Evolutionary conservation across 129 eudicot genomes (phyloP), one percentile per base, ranked within the genome.

Genomic region (Centrapalus pauciflorus): DNA sequence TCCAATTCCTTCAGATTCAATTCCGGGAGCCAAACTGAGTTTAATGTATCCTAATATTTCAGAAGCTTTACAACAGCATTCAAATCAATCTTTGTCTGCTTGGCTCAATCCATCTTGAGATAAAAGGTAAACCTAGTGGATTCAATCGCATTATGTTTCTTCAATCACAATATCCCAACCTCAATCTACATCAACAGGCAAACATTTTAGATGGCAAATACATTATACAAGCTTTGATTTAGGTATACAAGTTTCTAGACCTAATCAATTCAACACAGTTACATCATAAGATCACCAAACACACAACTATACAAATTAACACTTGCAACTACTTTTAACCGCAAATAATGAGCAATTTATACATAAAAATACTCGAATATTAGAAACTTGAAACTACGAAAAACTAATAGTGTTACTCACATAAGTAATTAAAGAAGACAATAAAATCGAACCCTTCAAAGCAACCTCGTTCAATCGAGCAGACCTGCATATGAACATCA

Each of bases 351-450:
- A 43, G n/a, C n/a, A n/a, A n/a, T n/a, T n/a, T n/a, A n/a, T n/a
- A n/a, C 72, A 50, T 50, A 21, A 66, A 64, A n/a, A n/a, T 14
- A 64, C 9, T 25, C 16, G 21, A 25, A n/a, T n/a, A n/a, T n/a
- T n/a, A n/a, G 38, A 41, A 26, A 64, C 56, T 64, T n/a, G 34
- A 26, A 43, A 64, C 16, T 8, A 16, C 24, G 30, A 17, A 43
- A 43, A 28, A 64, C 45, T 14, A 41, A 41, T 23, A 25, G 38
- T 10, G 16, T 40, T 41, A 64, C 70, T 64, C 45, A 64, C 70
- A 64, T 64, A 10, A 64, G 40, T 8, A 43, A 45, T 17, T 40
- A 24, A 11, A 29, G 1, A 60, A 13, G 34, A 5, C 49, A 35
- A 25, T 27, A 40, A 38, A 60, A 11, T n/a, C n/a, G 49, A 59